Conservation (phyloP, 108 stramenopile genomes). For the Nitzschia inconspicua region DNA sequence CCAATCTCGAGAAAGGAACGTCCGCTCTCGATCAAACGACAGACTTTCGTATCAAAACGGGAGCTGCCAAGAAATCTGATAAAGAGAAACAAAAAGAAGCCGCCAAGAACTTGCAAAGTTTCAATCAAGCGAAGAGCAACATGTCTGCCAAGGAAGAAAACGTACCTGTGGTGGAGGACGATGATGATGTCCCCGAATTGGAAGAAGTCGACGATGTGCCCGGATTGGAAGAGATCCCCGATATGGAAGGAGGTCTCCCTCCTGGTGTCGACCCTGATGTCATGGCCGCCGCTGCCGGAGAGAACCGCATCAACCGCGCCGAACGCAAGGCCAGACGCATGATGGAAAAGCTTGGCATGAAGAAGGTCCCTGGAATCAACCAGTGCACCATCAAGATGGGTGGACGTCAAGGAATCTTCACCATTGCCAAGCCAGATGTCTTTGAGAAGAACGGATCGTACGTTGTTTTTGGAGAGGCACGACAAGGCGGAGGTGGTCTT, state of each 20-base stretch:
- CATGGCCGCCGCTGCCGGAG: neutral
- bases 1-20: conserved; percentile 16
- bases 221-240: conserved; percentile 18
- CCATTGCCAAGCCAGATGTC: conserved; percentile 87
- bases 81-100: conserved; percentile 20
- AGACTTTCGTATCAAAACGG: conserved; percentile 12
- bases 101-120: conserved; percentile 17
- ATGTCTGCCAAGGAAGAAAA: neutral
- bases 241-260: conserved; percentile 13
- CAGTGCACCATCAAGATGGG: conserved; percentile 91
- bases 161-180: neutral
- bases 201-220: conserved; percentile 30
- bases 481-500: conserved; percentile 37
- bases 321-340: conserved; percentile 97
- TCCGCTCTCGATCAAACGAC: conserved; percentile 22
- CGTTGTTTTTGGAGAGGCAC: conserved; percentile 96
- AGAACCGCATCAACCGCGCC: conserved; percentile 63
- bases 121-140: conserved; percentile 2
- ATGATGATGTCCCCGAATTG: neutral
- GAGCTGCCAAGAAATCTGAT: conserved; percentile 13
- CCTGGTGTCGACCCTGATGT: neutral
- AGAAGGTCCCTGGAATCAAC: conserved; percentile 74
- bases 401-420: conserved; percentile 81
- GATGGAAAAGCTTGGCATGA: conserved; percentile 91
- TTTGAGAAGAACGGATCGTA: conserved; percentile 88